Evolutionary conservation across 129 eudicot genomes (phyloP).

Genomic region (Helianthus annuus): HanXRQr2.0-SUNRISE NC_035438.2:82112077-82112576

Average conservation of each 20-base stretch:
- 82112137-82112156: constrained; percentile 44
- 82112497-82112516: constrained; percentile 97
- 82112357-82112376: constrained; percentile 77
- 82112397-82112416: background rate
- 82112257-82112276: background rate
- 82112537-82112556: constrained; percentile 74
- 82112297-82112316: constrained; percentile 65
- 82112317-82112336: constrained; percentile 72
- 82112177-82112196: constrained; percentile 87
- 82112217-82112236: constrained; percentile 42
- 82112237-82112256: too few relatives aligned
- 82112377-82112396: constrained; percentile 71
- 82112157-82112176: constrained; percentile 59
- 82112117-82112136: constrained; percentile 13
- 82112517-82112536: constrained; percentile 94
- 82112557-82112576: constrained; percentile 36
- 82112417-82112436: background rate
- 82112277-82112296: background rate
- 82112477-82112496: constrained; percentile 81
- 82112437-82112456: constrained; percentile 14
- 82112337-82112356: constrained; percentile 80
- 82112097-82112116: background rate
- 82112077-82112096: constrained; percentile 8
- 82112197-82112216: constrained; percentile 98
- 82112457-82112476: constrained; percentile 99